Conservation (phyloP, 768 basidiomycete species). For the Tylopilus vinaceipallidus region DNA sequence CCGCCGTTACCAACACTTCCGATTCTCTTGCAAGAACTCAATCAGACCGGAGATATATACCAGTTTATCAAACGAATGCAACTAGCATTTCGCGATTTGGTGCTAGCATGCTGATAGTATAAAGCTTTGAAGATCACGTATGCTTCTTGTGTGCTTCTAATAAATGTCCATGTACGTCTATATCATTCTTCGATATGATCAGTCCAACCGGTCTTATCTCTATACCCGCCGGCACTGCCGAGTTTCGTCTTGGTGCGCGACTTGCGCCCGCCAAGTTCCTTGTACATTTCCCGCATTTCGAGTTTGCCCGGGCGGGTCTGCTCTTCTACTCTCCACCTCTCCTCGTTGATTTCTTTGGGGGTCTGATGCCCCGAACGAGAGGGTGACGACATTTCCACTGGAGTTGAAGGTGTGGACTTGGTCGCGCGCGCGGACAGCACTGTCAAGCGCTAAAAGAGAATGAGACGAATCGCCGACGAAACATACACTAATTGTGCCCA, state of each 20-base stretch:
- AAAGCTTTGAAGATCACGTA: neutral
- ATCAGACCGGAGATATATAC: slow-evolving; percentile 67
- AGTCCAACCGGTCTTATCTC: slow-evolving; percentile 82
- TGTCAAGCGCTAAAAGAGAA: slow-evolving; percentile 48
- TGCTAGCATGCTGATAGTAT: slow-evolving; percentile 7
- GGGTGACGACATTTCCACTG: slow-evolving; percentile 51
- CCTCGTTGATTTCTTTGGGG: slow-evolving; percentile 75
- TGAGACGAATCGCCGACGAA: slow-evolving; percentile 12
- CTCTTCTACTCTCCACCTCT: slow-evolving; percentile 62
- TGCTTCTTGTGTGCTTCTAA: neutral
- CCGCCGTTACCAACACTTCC: slow-evolving; percentile 68
- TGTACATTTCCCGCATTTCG: slow-evolving; percentile 91
- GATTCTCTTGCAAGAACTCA: slow-evolving; percentile 67
- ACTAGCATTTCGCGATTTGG: slow-evolving; percentile 43
- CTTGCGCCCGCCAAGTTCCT: slow-evolving; percentile 86
- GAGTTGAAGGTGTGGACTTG: slow-evolving; percentile 39
- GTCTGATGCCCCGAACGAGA: slow-evolving; percentile 67
- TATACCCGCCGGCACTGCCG: slow-evolving; percentile 55
- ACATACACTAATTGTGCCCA: slow-evolving; percentile 20
- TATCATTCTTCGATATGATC: slow-evolving; percentile 34
- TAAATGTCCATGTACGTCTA: neutral
- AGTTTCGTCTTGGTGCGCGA: slow-evolving; percentile 71
- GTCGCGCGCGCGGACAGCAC: slow-evolving; percentile 41
- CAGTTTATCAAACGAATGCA: slow-evolving; percentile 68
- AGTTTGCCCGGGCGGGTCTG: slow-evolving; percentile 62